Conservation (phyloP, 148 eudicot species). For the Chenopodium suecicum region DNA sequence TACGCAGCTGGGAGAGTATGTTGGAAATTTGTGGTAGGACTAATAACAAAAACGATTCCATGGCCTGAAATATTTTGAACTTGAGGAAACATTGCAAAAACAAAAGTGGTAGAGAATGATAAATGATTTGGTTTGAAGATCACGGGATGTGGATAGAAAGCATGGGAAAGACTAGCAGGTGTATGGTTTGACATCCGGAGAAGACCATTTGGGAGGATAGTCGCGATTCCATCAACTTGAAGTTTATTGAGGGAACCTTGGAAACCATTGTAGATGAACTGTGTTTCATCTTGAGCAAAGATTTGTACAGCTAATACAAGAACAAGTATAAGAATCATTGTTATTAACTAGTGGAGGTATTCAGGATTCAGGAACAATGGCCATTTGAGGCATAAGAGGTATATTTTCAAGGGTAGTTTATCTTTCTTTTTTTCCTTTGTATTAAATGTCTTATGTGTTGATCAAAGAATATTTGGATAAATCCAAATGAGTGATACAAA, state of each 20-base stretch:
- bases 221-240: conserved; percentile 28
- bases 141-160: conserved; percentile 25
- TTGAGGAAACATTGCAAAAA: conserved; percentile 30
- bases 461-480: no score
- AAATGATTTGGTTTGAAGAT: background rate
- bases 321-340: no score
- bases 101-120: conserved; percentile 29
- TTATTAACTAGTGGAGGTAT: no score
- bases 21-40: conserved; percentile 23
- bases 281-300: conserved; percentile 19
- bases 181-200: conserved; percentile 28
- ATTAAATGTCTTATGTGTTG: no score
- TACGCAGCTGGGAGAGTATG: conserved; percentile 29
- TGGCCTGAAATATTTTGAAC: conserved; percentile 24
- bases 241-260: conserved; percentile 20
- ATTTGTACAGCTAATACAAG: background rate
- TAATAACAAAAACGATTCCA: conserved; percentile 33
- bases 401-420: no score
- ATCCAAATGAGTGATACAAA: no score
- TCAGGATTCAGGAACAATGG: no score
- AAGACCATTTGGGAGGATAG: conserved; percentile 20
- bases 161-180: conserved; percentile 24
- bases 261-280: conserved; percentile 36
- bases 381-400: no score
- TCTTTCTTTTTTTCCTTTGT: no score